phyloP scores from a whole-genome alignment of 495 filamentous ascomycete species.

The Pseudomonodictys pantanalensis region DNA sequence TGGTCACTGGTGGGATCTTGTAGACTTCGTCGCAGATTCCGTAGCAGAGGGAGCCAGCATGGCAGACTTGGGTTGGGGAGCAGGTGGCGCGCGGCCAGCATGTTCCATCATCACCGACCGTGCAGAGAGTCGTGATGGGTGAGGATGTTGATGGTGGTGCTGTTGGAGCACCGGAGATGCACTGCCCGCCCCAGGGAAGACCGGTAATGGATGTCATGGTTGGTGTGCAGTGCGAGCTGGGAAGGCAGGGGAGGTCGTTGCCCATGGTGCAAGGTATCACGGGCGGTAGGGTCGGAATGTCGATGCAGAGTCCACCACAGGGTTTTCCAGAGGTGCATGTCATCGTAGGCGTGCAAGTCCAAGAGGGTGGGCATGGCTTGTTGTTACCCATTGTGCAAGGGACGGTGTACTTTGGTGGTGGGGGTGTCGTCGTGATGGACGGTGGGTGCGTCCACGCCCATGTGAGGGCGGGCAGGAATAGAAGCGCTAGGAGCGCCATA shows the following conservation, averaged over 20 bases:
- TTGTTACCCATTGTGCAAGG: slow-evolving; percentile 16
- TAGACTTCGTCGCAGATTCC: slow-evolving; percentile 15
- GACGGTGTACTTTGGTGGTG: slow-evolving; percentile 11
- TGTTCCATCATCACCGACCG: too few species aligned
- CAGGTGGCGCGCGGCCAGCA: too few species aligned
- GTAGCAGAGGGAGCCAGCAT: too few species aligned
- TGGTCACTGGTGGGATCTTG: slow-evolving; percentile 5
- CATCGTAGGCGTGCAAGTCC: slow-evolving; percentile 26
- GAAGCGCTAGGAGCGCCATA: neutral
- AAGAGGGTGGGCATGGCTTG: neutral
- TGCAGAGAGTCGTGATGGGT: too few species aligned
- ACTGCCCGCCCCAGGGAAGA: neutral
- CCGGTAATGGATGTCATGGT: neutral
- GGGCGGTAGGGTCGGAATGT: slow-evolving; percentile 1
- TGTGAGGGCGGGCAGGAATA: neutral
- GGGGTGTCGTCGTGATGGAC: neutral
- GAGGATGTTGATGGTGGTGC: too few species aligned
- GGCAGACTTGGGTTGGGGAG: too few species aligned
- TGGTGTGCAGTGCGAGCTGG: slow-evolving; percentile 11
- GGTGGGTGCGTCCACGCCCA: neutral
- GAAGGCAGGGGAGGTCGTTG: slow-evolving; percentile 7
- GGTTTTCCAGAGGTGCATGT: slow-evolving; percentile 13
- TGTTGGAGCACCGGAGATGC: neutral
- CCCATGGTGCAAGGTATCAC: slow-evolving; percentile 18
- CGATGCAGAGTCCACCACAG: slow-evolving; percentile 20